Base-by-base conservation (phyloP, 768 basidiomycete genomes). In the Stropharia rugosoannulata region DNA sequence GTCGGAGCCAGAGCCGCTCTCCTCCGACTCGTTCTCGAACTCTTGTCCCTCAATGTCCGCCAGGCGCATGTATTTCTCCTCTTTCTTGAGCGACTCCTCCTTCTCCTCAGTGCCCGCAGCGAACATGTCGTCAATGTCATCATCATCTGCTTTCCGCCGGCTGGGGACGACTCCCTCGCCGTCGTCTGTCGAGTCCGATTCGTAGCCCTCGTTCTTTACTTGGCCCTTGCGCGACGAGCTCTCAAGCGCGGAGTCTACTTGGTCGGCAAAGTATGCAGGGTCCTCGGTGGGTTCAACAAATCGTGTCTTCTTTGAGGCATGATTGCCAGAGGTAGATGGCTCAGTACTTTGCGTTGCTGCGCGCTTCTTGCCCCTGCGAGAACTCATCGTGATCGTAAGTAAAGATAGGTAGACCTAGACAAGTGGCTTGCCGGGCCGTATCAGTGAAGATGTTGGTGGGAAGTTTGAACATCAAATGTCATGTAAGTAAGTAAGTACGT, bases 1-100 rank as follows among this genome's bases (percentile, higher is more conserved):
- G 0, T 78, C 79, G 1, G 74, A 75, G 7, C 74, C 79, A 13
- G 68, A 75, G 5, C 57, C 66, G 9, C 50, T 50, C 0, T 73
- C 82, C 3, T 68, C 78, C 0, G 75, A 73, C 38, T 69, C 64
- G 32, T 74, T 75, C 22, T 75, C 82, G 62, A 99, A 98, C 67
- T 95, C 95, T 68, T 99, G 97, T 0, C 97, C 97, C 70, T 98
- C 95, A 64, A 98, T 96, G 68, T 99, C 96, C 6, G 93, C 93
- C 15, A 98, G 75, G 47, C 91, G 81, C 70, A 99, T 74, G 68
- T 81, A 97, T 65, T 85, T 84, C 59, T 85, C 81, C 65, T 84
- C 82, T 71, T 85, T 84, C 72, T 79, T 81, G 51, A 60, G 62
- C n/a, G 71, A 75, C 10, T 77, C 74, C 16, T 74, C 73, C 62